Evolutionary conservation across 768 basidiomycete genomes (phyloP).

Genomic region (Auricularia sp.): DNA sequence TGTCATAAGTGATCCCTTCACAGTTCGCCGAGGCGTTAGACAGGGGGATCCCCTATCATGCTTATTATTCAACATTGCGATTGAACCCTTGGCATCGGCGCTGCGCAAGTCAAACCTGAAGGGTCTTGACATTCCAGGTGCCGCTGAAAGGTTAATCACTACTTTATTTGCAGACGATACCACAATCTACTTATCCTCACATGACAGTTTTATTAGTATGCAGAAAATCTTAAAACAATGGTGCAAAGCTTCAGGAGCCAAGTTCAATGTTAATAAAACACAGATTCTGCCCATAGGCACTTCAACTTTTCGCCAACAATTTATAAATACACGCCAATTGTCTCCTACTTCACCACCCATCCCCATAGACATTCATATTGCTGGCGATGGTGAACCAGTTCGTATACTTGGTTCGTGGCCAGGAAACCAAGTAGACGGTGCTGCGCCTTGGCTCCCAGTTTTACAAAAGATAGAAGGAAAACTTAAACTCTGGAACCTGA

Average conservation of each 20-base stretch:
- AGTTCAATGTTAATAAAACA: slow-evolving; percentile 34
- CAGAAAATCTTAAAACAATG: slow-evolving; percentile 23
- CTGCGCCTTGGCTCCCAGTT: background rate
- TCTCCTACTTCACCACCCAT: background rate
- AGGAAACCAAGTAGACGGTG: background rate
- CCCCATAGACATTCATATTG: background rate
- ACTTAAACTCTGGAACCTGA: slow-evolving; percentile 10
- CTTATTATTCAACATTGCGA: too few species aligned
- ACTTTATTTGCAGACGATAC: slow-evolving; percentile 33
- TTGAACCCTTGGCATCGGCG: too few species aligned
- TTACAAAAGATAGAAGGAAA: background rate
- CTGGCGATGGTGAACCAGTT: background rate
- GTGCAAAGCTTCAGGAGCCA: slow-evolving; percentile 30
- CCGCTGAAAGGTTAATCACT: slow-evolving; percentile 1
- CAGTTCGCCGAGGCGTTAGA: slow-evolving; percentile 6
- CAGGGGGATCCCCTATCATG: too few species aligned
- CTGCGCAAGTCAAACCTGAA: too few species aligned
- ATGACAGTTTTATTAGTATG: slow-evolving; percentile 19
- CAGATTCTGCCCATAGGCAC: slow-evolving; percentile 22
- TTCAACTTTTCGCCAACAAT: background rate
- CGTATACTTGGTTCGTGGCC: background rate
- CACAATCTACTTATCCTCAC: slow-evolving; percentile 22
- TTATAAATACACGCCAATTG: background rate
- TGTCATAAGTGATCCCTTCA: slow-evolving; percentile 14
- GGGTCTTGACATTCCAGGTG: slow-evolving; percentile 10